Evolutionary conservation across 495 filamentous ascomycete species (phyloP), one percentile per base, ranked within the genome.

Genomic region (Podospora sp.): DNA sequence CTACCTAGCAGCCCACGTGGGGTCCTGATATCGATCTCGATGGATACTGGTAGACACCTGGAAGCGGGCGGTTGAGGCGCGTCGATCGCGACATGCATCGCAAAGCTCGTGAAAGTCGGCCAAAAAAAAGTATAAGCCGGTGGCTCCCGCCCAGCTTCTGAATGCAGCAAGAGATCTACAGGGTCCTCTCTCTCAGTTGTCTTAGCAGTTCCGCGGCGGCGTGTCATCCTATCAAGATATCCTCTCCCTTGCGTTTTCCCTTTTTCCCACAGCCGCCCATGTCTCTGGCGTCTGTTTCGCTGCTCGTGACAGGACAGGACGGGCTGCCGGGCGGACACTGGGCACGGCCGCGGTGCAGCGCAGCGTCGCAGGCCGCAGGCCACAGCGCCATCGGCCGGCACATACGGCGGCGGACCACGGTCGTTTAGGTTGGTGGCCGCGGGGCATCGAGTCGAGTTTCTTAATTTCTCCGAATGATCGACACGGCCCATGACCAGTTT

Each of bases 391-490:
- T n/a, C n/a, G n/a, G 33, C 33, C 33, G 33, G 33, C 12, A 12
- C 33, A 36, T 36, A 36, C 12, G 33, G 33, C 33, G 33, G 11
- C 40, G 40, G 16, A 18, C 2, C 16, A 46, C 40, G 12, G 40
- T 46, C 29, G 40, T 46, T 11, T 46, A 18, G 40, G 12, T 36
- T 36, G 5, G 5, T 36, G 33, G 5, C 12, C 12, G 6, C 6
- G 33, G 33, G 33, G 40, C 40, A 11, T 46, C 16, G 40, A 46
- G 40, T 46, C 40, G 40, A 46, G 40, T 52, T 22, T 27, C 24
- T 63, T 21, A 63, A 63, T 63, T 63, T 63, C 46, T 33, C 61
- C 61, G 61, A 33, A 6, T 29, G 61, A 63, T 63, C 61, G 61
- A 63, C 61, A 21, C 49, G 24, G 16, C 61, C n/a, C 26, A 53